phyloP scores from a whole-genome alignment of 2,329 filamentous ascomycete species.

The Arthrinium phaeospermum region DNA sequence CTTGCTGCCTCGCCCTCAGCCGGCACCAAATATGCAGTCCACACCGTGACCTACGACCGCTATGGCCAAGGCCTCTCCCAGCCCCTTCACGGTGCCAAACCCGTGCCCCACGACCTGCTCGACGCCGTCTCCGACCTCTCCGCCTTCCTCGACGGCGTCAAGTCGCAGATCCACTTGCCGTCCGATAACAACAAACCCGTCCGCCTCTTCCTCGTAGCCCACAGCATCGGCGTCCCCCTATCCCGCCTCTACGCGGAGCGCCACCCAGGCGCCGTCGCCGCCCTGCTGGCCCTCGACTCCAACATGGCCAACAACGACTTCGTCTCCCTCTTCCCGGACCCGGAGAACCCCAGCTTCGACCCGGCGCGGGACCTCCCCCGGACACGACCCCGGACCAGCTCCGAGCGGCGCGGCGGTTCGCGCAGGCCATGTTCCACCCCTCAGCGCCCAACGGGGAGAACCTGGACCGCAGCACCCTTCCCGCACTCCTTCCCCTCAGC shows the following conservation, averaged over 20 bases:
- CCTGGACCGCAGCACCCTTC: slow-evolving; percentile 52
- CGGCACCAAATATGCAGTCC: neutral
- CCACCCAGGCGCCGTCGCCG: slow-evolving; percentile 51
- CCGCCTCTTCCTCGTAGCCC: slow-evolving; percentile 53
- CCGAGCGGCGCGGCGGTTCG: slow-evolving; percentile 41
- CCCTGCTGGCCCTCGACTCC: slow-evolving; percentile 59
- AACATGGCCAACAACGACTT: slow-evolving; percentile 64
- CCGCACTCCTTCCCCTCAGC: slow-evolving; percentile 48
- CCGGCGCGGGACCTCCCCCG: slow-evolving; percentile 38
- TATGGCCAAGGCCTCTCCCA: slow-evolving; percentile 59
- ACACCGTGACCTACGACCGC: slow-evolving; percentile 54
- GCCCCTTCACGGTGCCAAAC: slow-evolving; percentile 50
- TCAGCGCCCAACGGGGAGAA: slow-evolving; percentile 55
- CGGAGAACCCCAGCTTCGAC: slow-evolving; percentile 54
- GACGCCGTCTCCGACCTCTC: slow-evolving; percentile 51
- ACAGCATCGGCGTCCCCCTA: slow-evolving; percentile 59
- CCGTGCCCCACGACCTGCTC: slow-evolving; percentile 52
- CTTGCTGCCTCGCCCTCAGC: neutral
- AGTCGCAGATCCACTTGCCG: slow-evolving; percentile 39
- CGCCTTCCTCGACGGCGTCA: slow-evolving; percentile 48
- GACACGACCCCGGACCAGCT: slow-evolving; percentile 44
- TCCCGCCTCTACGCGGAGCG: slow-evolving; percentile 56
- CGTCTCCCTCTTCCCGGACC: slow-evolving; percentile 60
- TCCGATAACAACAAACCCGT: slow-evolving; percentile 23
- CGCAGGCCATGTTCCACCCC: slow-evolving; percentile 52